Base-by-base conservation (phyloP, 2,329 filamentous ascomycete species). In the Malbranchea cinnamomea region DNA sequence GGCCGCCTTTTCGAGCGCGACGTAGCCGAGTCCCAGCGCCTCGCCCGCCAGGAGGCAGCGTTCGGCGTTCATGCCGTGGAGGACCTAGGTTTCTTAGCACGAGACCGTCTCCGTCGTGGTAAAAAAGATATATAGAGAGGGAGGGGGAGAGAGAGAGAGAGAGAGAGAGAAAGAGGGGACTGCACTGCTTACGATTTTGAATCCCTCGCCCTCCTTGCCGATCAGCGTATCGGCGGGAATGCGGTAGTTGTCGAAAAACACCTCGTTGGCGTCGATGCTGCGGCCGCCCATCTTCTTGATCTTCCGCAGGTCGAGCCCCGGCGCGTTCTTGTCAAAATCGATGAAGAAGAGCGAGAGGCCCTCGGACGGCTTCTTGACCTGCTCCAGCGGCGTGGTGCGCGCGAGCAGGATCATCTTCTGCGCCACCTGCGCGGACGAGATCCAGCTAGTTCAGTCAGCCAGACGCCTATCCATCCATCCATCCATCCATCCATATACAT, bases 211-310 rank as follows among this genome's bases (percentile, higher is more conserved):
- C 49, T 89, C 78, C 18, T 68, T 48, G 1, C 82, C 82, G 23
- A 91, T 70, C 0, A 87, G 57, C 0, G 71, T 62, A 23, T 71
- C 61, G 0, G 64, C 63, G 0, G 75, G 70, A 9, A 89, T 69
- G 3, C 54, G 50, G 50, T 85, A 91, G 40, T 75, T 69, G 50
- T 89, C 79, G 48, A 91, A 89, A 52, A 91, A 91, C 1, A 91
- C 76, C 47, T 89, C 79, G 41, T 91, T 91, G 1, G 81, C 79
- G 44, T 89, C 81, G 1, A 91, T 72, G 0, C 80, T 79, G 8
- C 79, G 62, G 0, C 80, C 78, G 6, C 83, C 83, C 80, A 91
- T 89, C 51, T 91, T 91, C 52, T 70, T 74, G 42, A 91, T 91
- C 45, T 60, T 70, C 24, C 70, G 71, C 46, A 89, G 59, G 6